These are phyloP conservation scores for Tilletia walkeri DNA, from an alignment of 1,284 basidiomycete genomes.

Conservation along the genomic window DNA sequence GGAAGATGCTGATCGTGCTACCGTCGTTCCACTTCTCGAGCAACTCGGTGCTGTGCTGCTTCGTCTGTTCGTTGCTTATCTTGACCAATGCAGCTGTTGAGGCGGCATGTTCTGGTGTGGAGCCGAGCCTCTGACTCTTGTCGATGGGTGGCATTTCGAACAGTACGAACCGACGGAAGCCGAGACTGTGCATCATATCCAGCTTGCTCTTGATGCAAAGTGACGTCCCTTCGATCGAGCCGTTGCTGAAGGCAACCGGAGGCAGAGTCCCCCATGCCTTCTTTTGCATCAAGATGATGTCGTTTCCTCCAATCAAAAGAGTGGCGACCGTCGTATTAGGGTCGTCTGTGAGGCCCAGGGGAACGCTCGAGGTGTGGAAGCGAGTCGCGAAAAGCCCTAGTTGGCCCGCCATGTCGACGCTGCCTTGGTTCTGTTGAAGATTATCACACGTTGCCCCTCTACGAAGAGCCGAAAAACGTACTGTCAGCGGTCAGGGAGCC, in stretches of 20 bases:
- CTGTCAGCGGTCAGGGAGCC: not conserved
- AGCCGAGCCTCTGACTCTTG: not conserved
- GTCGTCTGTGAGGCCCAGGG: not conserved
- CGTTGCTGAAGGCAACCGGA: not conserved
- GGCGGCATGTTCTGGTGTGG: constrained; percentile 4
- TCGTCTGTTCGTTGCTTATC: not conserved
- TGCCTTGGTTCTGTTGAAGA: not conserved
- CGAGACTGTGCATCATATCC: constrained; percentile 6
- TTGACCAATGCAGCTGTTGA: not conserved
- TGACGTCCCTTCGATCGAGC: not conserved
- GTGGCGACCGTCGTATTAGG: not conserved
- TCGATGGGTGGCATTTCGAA: constrained; percentile 10
- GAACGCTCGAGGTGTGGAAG: not conserved
- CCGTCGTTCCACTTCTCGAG: constrained; percentile 9
- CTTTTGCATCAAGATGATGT: not conserved
- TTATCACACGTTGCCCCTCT: constrained; percentile 5
- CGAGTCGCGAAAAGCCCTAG: not conserved
- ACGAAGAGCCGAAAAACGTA: not conserved
- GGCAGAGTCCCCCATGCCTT: constrained; percentile 9
- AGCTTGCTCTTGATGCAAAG: constrained; percentile 1
- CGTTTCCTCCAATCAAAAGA: constrained; percentile 2
- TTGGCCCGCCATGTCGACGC: not conserved
- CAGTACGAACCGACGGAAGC: constrained; percentile 9
- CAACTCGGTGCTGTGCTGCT: not conserved
- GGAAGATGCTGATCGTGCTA: constrained; percentile 10